Conservation (phyloP, 2,329 filamentous ascomycete genomes). For the Nigrospora sphaerica region DNA sequence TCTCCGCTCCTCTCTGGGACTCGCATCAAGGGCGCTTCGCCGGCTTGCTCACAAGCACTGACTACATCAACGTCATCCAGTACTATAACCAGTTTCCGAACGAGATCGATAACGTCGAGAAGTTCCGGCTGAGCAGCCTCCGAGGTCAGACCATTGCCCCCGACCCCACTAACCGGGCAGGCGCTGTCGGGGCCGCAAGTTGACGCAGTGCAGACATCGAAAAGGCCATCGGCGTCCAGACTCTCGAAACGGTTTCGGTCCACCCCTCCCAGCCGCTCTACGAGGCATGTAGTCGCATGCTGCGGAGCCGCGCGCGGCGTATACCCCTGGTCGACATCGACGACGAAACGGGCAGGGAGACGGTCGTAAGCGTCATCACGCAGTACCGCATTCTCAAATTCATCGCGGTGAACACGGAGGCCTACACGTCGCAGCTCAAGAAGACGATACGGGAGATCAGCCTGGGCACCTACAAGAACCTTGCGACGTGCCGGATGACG, state of each 20-base stretch:
- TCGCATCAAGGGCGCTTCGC: constrained; percentile 89
- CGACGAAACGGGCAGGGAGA: constrained; percentile 85
- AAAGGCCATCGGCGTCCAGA: constrained; percentile 81
- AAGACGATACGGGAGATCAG: constrained; percentile 80
- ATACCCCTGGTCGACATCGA: constrained; percentile 93
- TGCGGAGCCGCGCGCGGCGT: constrained; percentile 83
- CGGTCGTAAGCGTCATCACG: constrained; percentile 93
- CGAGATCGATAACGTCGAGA: constrained; percentile 80
- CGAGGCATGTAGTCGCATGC: constrained; percentile 90
- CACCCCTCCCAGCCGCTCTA: constrained; percentile 86
- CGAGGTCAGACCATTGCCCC: constrained; percentile 58
- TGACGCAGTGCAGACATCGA: constrained; percentile 66
- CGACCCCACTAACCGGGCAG: neutral
- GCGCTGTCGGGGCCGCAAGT: constrained; percentile 1
- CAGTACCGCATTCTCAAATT: constrained; percentile 99
- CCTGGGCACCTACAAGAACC: constrained; percentile 74
- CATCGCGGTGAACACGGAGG: constrained; percentile 84
- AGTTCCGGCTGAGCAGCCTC: constrained; percentile 86
- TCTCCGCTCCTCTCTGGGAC: constrained; percentile 96
- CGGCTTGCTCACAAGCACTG: constrained; percentile 87
- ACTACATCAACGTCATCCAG: constrained; percentile 98
- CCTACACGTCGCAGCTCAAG: constrained; percentile 79
- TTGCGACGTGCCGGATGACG: constrained; percentile 81
- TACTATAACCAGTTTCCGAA: constrained; percentile 98
- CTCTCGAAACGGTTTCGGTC: constrained; percentile 93